Base-by-base conservation (phyloP, 805 yeast genomes). In the Metschnikowia lunata region DNA sequence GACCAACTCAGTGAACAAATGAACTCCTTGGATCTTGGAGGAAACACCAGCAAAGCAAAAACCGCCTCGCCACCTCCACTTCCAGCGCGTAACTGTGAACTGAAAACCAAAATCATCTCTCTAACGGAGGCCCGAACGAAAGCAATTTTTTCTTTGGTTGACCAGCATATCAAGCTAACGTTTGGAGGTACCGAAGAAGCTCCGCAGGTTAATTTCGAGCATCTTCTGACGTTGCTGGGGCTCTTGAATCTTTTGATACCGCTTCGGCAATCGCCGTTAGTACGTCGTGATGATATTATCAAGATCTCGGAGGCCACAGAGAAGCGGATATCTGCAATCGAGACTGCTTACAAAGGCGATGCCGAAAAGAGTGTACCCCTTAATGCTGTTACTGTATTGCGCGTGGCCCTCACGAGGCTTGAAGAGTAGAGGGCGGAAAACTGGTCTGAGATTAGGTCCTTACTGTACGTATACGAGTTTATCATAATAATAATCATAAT, bases 231-330 rank as follows among this genome's bases (percentile, higher is more conserved):
- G 3, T 59, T 85, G 8, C 62, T 81, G 34, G 76, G 82, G 5
- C 80, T 74, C 60, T 61, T 84, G 50, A 83, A 83, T 55, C 69
- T 85, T 43, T 67, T 75, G 38, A 62, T 68, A 3, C 64, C 62
- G 1, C 43, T 68, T 30, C 65, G 63, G 42, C 48, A 47, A 6
- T 53, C 61, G 33, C 53, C 59, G 4, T 36, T 48, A 3, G 48
- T 61, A 8, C 32, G 48, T 8, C 38, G 49, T 7, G 49, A 57
- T 30, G 46, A 53, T 23, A 38, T 45, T 5, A 54, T 52, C 6
- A 18, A 35, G 8, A 43, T 64, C 5, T 31, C 56, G 6, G 42
- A 40, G 2, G 29, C 41, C 29, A 56, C 59, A 26, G 51, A 49
- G 28, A 48, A 40, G 8, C 44, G 51, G 26, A 48, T 59, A n/a